Conservation (phyloP, 1,139 yeast genomes). For the Yamadazyma triangularis region DNA sequence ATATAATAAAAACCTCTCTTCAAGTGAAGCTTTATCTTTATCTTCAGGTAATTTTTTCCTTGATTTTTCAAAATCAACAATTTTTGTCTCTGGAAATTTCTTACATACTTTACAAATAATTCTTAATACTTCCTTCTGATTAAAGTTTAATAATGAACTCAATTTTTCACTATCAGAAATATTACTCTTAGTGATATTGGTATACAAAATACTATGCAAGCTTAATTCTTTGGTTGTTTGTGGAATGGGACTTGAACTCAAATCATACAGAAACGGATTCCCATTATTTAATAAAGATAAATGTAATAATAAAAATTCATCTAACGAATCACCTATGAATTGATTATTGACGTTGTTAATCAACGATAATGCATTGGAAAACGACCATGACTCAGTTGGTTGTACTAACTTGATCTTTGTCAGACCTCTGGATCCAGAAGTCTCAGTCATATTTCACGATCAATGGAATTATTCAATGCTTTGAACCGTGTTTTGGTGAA, state of each 20-base stretch:
- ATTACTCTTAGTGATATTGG: conserved; percentile 27
- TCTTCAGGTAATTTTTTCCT: conserved; percentile 33
- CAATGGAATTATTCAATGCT: background rate
- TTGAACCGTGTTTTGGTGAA: background rate
- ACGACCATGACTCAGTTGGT: conserved; percentile 41
- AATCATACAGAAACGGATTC: conserved; percentile 20
- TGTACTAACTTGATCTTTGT: conserved; percentile 13
- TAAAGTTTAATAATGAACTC: conserved; percentile 29
- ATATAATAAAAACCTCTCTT: conserved; percentile 26
- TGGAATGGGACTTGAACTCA: conserved; percentile 10
- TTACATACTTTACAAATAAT: conserved; percentile 37
- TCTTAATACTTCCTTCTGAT: conserved; percentile 41
- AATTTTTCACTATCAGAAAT: conserved; percentile 37
- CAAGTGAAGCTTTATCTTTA: conserved; percentile 25
- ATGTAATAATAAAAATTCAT: conserved; percentile 40
- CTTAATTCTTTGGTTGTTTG: conserved; percentile 23
- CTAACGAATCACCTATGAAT: conserved; percentile 36
- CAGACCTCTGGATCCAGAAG: conserved; percentile 1
- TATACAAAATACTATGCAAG: conserved; percentile 37
- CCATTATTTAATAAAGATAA: conserved; percentile 26
- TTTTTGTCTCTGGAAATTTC: conserved; percentile 30
- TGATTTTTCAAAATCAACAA: conserved; percentile 18
- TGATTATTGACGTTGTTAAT: conserved; percentile 29
- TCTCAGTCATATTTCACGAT: conserved; percentile 5
- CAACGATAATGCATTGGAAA: conserved; percentile 36